phyloP scores from a whole-genome alignment of 129 eudicot genomes.

The Rutidosis leptorrhynchoides region DNA sequence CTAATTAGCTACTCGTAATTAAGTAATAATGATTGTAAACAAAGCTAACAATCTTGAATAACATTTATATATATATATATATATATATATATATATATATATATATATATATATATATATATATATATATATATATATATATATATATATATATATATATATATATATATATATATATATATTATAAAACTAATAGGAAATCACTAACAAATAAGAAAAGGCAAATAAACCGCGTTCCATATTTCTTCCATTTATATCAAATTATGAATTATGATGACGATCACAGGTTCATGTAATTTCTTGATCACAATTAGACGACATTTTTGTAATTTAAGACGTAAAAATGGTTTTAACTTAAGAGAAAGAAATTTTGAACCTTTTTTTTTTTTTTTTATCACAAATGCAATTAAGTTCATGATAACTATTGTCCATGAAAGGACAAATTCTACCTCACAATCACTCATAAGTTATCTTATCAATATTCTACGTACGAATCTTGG shows the following conservation, averaged over 20 bases:
- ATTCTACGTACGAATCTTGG: conserved; percentile 11
- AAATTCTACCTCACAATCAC: conserved; percentile 23
- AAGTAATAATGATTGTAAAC: no score
- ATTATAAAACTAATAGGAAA: no score
- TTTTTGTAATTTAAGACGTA: no score
- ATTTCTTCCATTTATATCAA: conserved; percentile 7
- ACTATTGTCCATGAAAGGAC: conserved; percentile 6
- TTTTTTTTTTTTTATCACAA: no score
- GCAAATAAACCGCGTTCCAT: neutral
- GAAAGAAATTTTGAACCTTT: neutral
- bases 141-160: no score
- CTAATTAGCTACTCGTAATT: no score
- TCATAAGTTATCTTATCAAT: conserved; percentile 17
- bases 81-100: no score
- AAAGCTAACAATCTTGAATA: neutral
- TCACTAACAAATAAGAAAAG: neutral
- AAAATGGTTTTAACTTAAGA: neutral
- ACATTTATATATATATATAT: no score
- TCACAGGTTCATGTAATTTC: neutral
- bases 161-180: no score
- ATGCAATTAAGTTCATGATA: conserved; percentile 1
- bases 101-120: no score
- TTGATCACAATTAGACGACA: conserved; percentile 16
- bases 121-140: no score
- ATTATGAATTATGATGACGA: neutral